Percentiles rank a stretch among this genome's conserved stretches.
phyloP scores from a whole-genome alignment of 352 stramenopile genomes.

The Aphanomyces stellatus region DNA sequence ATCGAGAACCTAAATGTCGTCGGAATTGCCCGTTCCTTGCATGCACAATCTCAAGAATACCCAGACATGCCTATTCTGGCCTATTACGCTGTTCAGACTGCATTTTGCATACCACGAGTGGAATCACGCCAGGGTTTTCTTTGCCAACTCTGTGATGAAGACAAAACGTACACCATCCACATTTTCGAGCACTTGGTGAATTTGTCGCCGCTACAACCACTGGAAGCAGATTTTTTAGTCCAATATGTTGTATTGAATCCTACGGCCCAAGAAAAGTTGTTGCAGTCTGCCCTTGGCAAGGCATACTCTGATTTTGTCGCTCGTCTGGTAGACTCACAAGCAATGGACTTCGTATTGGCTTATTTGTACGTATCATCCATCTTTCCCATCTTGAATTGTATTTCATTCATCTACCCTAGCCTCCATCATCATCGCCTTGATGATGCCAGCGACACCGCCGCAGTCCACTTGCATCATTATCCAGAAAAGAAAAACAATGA shows the following conservation, averaged over 20 bases:
- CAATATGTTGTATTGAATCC: not conserved
- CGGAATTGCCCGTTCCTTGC: slow-evolving; percentile 26
- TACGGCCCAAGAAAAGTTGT: not conserved
- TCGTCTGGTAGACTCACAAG: not conserved
- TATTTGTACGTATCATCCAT: not conserved
- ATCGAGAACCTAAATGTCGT: slow-evolving; percentile 46
- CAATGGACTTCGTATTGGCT: slow-evolving; percentile 9
- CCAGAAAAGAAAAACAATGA: not conserved
- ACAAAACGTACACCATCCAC: not conserved
- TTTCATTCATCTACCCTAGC: not conserved
- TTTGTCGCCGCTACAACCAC: not conserved
- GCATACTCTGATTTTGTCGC: slow-evolving; percentile 5
- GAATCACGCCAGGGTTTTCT: not conserved
- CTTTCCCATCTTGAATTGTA: not conserved
- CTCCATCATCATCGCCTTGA: slow-evolving; percentile 4
- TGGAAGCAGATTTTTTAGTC: slow-evolving; percentile 7
- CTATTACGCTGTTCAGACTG: not conserved
- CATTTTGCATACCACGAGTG: not conserved
- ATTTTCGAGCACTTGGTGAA: slow-evolving; percentile 9
- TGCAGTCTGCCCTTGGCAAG: not conserved
- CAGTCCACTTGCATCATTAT: not conserved
- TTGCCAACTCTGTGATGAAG: not conserved
- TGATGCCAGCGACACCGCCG: slow-evolving; percentile 10
- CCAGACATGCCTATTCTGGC: not conserved
- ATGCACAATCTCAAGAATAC: not conserved